These are phyloP conservation scores for Mortierella sp. DNA, from an alignment of 371 early-diverging fungal genomes.

Conservation along the genomic window DNA sequence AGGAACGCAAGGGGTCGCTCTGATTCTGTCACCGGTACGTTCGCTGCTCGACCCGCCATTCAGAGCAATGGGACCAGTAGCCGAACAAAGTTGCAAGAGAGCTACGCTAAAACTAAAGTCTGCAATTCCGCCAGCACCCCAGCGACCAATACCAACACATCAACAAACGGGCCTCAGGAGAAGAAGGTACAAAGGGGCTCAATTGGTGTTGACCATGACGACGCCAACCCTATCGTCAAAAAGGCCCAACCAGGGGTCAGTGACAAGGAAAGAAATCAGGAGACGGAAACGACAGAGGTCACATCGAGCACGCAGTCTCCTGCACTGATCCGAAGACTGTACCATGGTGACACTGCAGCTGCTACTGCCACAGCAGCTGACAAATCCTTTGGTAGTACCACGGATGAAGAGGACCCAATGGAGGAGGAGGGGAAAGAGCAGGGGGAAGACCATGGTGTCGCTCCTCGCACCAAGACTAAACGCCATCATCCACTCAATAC, in stretches of 20 bases:
- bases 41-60: not conserved
- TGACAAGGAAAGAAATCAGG: not conserved
- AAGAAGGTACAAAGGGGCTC: too few species aligned
- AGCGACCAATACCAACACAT: too few species aligned
- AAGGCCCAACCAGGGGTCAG: not conserved
- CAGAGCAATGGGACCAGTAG: not conserved
- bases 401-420: not conserved
- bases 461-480: too few species aligned
- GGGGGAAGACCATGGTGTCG: too few species aligned
- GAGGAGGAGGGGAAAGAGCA: too few species aligned
- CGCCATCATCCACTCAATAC: too few species aligned
- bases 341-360: not conserved
- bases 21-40: not conserved
- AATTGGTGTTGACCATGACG: too few species aligned
- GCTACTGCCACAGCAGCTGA: not conserved
- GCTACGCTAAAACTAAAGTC: not conserved
- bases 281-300: too few species aligned
- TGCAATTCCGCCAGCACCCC: too few species aligned
- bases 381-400: not conserved
- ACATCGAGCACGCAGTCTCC: not conserved
- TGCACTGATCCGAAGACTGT: not conserved
- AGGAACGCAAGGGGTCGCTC: conserved; percentile 9
- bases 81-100: not conserved
- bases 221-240: too few species aligned
- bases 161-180: too few species aligned